Conservation (phyloP, 306 rosid species). For the barrel medic (Medicago truncatula) region DNA sequence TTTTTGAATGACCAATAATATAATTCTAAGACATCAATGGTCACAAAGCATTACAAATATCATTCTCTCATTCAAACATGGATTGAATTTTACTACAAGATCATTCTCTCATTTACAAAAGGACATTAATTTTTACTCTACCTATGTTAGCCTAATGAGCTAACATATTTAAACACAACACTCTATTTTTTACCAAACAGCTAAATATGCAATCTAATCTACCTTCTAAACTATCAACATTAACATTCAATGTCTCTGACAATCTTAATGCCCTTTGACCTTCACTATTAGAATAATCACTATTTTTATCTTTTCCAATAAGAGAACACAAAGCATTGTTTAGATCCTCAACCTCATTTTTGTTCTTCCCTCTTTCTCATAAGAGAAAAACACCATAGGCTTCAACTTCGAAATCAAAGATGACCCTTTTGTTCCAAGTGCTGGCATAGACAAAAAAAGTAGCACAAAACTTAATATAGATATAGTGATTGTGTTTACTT, state of each 20-base stretch:
- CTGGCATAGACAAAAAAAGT: conserved; percentile 58
- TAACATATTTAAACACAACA: conserved; percentile 69
- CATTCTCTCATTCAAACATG: too few relatives aligned
- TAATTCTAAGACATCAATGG: too few relatives aligned
- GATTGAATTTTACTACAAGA: conserved; percentile 4
- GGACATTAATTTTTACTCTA: background rate
- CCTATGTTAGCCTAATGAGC: conserved; percentile 41
- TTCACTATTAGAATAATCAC: conserved; percentile 46
- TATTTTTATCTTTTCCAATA: conserved; percentile 39
- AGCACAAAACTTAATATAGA: conserved; percentile 55
- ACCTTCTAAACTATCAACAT: conserved; percentile 55
- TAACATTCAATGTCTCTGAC: conserved; percentile 53
- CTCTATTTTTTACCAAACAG: conserved; percentile 76
- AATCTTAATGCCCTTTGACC: conserved; percentile 52
- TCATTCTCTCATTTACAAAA: conserved; percentile 36
- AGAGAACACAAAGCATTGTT: conserved; percentile 57
- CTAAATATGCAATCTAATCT: conserved; percentile 67
- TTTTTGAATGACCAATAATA: too few relatives aligned
- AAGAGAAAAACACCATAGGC: conserved; percentile 42
- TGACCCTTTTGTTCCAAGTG: conserved; percentile 52
- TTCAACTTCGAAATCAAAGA: conserved; percentile 60
- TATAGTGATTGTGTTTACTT: conserved; percentile 54
- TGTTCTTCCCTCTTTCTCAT: conserved; percentile 51
- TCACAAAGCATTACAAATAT: too few relatives aligned
- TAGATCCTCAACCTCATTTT: conserved; percentile 55